phyloP scores from a whole-genome alignment of 768 basidiomycete genomes.

The Lentinula edodes region DNA sequence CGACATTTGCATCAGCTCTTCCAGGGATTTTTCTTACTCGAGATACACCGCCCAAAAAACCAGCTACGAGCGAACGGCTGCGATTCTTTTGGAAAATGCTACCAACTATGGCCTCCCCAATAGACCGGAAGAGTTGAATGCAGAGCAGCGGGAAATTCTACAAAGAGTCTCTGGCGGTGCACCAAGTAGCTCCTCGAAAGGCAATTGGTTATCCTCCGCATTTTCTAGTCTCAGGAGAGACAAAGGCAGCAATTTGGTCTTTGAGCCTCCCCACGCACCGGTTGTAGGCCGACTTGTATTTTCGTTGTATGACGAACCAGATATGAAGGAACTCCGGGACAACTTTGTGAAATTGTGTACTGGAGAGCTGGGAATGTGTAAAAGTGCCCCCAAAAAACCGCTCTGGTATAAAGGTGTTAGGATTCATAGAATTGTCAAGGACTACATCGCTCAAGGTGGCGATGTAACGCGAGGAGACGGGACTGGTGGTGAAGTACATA shows the following conservation, averaged over 20 bases:
- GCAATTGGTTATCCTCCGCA: background rate
- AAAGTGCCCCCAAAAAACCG: background rate
- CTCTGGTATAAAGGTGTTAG: constrained; percentile 2
- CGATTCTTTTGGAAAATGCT: background rate
- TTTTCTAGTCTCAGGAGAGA: constrained; percentile 1
- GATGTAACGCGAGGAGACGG: constrained; percentile 2
- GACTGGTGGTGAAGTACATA: constrained; percentile 1
- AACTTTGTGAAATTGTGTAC: constrained; percentile 3
- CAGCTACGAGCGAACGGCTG: background rate
- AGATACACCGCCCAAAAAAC: background rate
- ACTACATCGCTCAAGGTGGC: constrained; percentile 3
- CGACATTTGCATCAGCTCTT: background rate
- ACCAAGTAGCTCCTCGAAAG: background rate
- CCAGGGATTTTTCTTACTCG: background rate
- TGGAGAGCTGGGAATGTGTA: constrained; percentile 1
- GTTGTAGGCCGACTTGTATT: background rate
- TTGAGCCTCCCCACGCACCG: background rate
- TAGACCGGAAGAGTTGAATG: background rate
- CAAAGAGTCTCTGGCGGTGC: background rate
- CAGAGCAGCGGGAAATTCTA: constrained; percentile 1
- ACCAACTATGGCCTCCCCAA: background rate
- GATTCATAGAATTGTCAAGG: constrained; percentile 2
- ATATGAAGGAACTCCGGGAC: background rate
- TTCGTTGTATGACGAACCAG: constrained; percentile 1
- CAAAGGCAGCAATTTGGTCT: background rate